These are phyloP conservation scores for Ascodesmis nigricans DNA, from an alignment of 495 filamentous ascomycete species.

Conservation along the genomic window DNA sequence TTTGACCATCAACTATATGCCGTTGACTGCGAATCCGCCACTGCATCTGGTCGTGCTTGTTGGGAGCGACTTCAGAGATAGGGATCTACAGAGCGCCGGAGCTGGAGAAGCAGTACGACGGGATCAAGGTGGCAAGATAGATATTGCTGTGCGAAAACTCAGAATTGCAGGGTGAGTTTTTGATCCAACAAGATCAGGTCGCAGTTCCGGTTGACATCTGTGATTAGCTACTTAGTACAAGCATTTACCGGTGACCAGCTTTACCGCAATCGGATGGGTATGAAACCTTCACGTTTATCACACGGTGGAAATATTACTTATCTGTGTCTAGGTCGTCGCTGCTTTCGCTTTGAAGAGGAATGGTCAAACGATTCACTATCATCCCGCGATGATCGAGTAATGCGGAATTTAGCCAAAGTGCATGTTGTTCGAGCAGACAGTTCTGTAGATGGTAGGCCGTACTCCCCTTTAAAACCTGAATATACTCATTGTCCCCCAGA, in stretches of 20 bases:
- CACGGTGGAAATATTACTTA: neutral
- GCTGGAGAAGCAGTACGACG: too few relatives aligned
- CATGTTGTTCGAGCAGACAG: conserved; percentile 27
- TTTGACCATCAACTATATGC: conserved; percentile 41
- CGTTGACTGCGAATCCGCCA: conserved; percentile 32
- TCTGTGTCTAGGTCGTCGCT: conserved; percentile 22
- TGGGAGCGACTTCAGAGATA: conserved; percentile 28
- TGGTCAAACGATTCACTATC: conserved; percentile 26
- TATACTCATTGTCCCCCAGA: too few relatives aligned
- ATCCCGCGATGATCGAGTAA: conserved; percentile 15
- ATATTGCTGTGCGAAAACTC: too few relatives aligned
- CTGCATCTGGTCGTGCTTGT: conserved; percentile 30
- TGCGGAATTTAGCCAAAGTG: conserved; percentile 26
- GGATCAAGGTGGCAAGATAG: too few relatives aligned
- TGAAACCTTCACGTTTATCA: neutral
- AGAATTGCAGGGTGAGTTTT: too few relatives aligned
- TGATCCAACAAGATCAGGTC: too few relatives aligned
- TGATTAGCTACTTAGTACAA: conserved; percentile 26
- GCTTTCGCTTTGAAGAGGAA: conserved; percentile 31
- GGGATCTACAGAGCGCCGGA: too few relatives aligned
- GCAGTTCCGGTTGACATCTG: too few relatives aligned
- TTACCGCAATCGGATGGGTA: conserved; percentile 25
- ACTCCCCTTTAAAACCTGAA: conserved; percentile 19
- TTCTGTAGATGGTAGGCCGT: conserved; percentile 25
- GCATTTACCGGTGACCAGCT: conserved; percentile 30